Conservation (phyloP, 208 protist genomes). For the Leishmania braziliensis region DNA sequence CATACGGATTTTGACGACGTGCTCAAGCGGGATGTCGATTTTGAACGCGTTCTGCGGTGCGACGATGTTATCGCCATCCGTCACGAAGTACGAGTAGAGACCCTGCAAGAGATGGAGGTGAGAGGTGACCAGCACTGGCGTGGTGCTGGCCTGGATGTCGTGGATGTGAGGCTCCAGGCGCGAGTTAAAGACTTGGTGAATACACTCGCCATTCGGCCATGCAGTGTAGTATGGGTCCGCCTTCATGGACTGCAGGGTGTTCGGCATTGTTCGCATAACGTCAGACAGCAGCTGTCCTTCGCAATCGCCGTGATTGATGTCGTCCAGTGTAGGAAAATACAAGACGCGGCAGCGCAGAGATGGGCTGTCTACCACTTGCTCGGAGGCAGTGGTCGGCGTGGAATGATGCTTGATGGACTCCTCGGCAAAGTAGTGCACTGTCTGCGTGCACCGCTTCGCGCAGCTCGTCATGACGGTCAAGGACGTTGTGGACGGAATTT, state of each 20-base stretch:
- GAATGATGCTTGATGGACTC: constrained; percentile 40
- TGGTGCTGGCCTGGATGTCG: constrained; percentile 85
- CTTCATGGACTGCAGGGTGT: constrained; percentile 74
- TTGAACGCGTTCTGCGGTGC: constrained; percentile 80
- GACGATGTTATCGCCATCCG: constrained; percentile 62
- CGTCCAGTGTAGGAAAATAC: constrained; percentile 87
- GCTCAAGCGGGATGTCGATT: constrained; percentile 80
- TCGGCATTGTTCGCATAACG: constrained; percentile 77
- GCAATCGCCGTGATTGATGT: constrained; percentile 89
- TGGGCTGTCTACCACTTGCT: neutral
- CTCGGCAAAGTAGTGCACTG: constrained; percentile 75
- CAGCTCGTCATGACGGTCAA: constrained; percentile 89
- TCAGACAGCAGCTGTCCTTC: constrained; percentile 77
- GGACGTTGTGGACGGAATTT: constrained; percentile 33
- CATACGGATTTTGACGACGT: constrained; percentile 76
- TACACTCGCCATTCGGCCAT: constrained; percentile 90
- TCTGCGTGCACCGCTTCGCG: constrained; percentile 80
- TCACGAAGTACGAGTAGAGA: constrained; percentile 89
- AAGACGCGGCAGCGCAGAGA: constrained; percentile 71
- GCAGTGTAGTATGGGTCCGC: constrained; percentile 86
- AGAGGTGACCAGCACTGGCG: constrained; percentile 79
- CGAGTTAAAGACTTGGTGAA: constrained; percentile 88
- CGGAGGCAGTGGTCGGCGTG: neutral
- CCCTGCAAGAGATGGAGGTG: constrained; percentile 84
- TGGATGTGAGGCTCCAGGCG: constrained; percentile 90